phyloP scores from a whole-genome alignment of 768 basidiomycete species.

The Lepiota brunneoincarnata region DNA sequence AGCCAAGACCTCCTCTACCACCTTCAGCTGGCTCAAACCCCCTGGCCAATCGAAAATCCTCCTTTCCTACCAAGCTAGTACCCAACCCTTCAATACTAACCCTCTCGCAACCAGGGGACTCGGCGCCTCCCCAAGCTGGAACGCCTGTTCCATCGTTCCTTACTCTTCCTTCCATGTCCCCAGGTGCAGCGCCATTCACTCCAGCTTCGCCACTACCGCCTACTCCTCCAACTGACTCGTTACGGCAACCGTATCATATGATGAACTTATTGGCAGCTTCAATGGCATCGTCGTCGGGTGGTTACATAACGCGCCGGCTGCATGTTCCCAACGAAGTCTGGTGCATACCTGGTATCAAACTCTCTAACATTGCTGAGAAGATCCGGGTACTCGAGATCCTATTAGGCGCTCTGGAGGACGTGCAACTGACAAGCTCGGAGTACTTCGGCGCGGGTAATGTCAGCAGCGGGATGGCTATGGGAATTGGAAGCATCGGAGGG shows the following conservation, averaged over 20 bases:
- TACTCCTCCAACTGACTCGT: conserved; percentile 63
- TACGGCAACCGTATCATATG: conserved; percentile 87
- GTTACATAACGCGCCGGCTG: conserved; percentile 80
- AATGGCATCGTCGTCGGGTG: conserved; percentile 79
- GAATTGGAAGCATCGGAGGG: conserved; percentile 72
- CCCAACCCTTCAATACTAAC: conserved; percentile 30
- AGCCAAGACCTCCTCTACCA: conserved; percentile 55
- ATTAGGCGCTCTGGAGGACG: conserved; percentile 74
- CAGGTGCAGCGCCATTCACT: conserved; percentile 46
- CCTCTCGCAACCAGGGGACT: neutral
- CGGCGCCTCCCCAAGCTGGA: conserved; percentile 36
- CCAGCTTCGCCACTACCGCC: conserved; percentile 80
- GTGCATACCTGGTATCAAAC: conserved; percentile 87
- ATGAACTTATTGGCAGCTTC: conserved; percentile 79
- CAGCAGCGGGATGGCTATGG: conserved; percentile 68
- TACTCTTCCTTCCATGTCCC: conserved; percentile 26
- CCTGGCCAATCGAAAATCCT: conserved; percentile 47
- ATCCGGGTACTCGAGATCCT: conserved; percentile 81
- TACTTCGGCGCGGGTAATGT: conserved; percentile 79
- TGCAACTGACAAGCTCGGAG: conserved; percentile 68
- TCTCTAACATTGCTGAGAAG: conserved; percentile 80
- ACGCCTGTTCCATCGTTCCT: conserved; percentile 13
- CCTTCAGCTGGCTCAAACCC: conserved; percentile 28
- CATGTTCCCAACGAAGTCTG: conserved; percentile 90
- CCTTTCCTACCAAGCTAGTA: conserved; percentile 58